Conservation (phyloP, 345 rosid genomes). For the Gossypium raimondii region DNA sequence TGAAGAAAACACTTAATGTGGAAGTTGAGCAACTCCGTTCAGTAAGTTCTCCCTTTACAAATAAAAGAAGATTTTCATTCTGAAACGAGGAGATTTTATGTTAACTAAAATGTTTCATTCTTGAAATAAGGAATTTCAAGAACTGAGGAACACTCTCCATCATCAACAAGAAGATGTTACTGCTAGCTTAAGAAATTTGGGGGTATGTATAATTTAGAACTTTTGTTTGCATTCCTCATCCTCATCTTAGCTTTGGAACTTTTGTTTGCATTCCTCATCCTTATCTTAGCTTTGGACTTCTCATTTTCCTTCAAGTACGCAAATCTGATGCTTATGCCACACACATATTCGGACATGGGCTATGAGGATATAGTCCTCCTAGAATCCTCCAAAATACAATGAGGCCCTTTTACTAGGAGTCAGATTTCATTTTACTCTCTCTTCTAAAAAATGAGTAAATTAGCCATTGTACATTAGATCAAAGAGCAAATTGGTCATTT, state of each 20-base stretch:
- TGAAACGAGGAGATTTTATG: background rate
- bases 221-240: background rate
- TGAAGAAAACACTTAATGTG: slow-evolving; percentile 53
- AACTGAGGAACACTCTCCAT: slow-evolving; percentile 20
- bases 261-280: background rate
- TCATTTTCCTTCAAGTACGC: background rate
- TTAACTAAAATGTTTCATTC: background rate
- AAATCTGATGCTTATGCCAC: background rate
- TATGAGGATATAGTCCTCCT: background rate
- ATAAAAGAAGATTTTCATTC: background rate
- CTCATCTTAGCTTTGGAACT: background rate
- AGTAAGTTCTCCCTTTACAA: slow-evolving; percentile 30
- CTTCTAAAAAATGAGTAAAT: no score
- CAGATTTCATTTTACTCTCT: no score
- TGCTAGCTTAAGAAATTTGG: slow-evolving; percentile 16
- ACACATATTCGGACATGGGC: background rate
- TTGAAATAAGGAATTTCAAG: slow-evolving; percentile 31
- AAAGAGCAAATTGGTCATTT: no score
- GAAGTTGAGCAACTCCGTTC: slow-evolving; percentile 68
- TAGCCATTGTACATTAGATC: no score
- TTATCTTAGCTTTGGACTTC: background rate
- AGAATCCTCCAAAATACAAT: no score
- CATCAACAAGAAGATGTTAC: slow-evolving; percentile 25
- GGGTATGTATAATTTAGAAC: slow-evolving; percentile 1
- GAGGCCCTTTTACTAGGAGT: no score